A percentile compares a stretch with the other conserved stretches of the same genome.
Conservation (phyloP, 306 rosid species). For the Morella rubra region DNA sequence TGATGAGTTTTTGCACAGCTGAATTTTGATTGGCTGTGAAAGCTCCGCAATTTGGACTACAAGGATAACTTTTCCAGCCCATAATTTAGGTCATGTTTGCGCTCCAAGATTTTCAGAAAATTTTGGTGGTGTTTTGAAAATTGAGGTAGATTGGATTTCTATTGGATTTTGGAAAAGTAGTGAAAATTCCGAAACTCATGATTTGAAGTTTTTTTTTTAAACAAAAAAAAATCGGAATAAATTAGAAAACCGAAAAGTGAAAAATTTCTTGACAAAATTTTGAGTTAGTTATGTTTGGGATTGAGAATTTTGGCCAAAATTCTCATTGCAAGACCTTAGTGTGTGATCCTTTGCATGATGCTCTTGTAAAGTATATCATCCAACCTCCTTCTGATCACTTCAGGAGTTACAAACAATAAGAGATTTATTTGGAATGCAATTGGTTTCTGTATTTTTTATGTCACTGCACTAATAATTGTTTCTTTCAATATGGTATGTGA, state of each 20-base stretch:
- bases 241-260: too few relatives aligned
- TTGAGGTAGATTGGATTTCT: too few relatives aligned
- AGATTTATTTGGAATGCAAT: background rate
- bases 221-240: too few relatives aligned
- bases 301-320: too few relatives aligned
- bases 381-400: background rate
- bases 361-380: background rate
- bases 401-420: background rate
- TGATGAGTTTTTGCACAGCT: background rate
- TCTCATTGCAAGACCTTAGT: background rate
- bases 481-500: constrained; percentile 24
- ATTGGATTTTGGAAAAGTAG: too few relatives aligned
- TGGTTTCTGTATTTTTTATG: background rate
- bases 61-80: background rate
- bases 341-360: background rate
- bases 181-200: too few relatives aligned
- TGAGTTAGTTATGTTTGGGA: too few relatives aligned
- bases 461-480: constrained; percentile 11
- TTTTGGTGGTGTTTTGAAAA: too few relatives aligned
- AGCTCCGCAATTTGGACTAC: background rate
- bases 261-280: too few relatives aligned
- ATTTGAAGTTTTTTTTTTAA: too few relatives aligned
- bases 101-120: too few relatives aligned
- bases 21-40: background rate
- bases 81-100: background rate